Base-by-base conservation (phyloP, 495 filamentous ascomycete genomes). In the Hyphodiscus hymeniophilus region DNA sequence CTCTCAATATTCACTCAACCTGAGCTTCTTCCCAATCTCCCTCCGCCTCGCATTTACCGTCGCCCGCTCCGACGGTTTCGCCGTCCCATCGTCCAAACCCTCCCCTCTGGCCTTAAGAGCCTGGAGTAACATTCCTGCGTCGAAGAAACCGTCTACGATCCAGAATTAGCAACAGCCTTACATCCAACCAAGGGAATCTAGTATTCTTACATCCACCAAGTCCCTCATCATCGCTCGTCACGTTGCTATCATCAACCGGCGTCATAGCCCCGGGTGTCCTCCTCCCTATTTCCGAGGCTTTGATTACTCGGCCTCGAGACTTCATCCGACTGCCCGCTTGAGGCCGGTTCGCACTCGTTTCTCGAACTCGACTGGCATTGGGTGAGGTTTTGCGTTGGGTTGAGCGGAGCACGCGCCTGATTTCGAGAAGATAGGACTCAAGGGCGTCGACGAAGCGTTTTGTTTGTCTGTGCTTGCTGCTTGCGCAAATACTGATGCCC, bases 381-480 rank as follows among this genome's bases (percentile, higher is more conserved):
- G 74, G 68, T 21, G 72, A 73, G 12, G 66, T 68, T 0, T 70
- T 68, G 28, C 51, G 54, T 75, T 78, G 50, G 69, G 72, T 79
- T 35, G 81, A 73, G 11, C 84, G 70, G 45, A 98, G 61, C 53
- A 96, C 71, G 54, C 90, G 85, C 5, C 94, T 74, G 36, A 96
- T 86, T 66, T 98, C 92, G 11, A 90, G 68, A 26, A 98, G 76
- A 62, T 97, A 98, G 33, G 70, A 76, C 64, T 97, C 92, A 3
- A 98, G 69, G 0, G 87, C 84, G 49, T 96, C 87, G 51, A 97
- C 80, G 55, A 91, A 88, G 3, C 92, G 81, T 51, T 80, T 80
- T 0, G 92, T 98, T 66, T 98, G 92, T 8, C 92, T 70, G 60
- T 98, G 92, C 61, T 95, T 95, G 39, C 82, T 89, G 10, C 79